Percentiles rank a stretch among this genome's conserved stretches.
phyloP scores from a whole-genome alignment of 768 basidiomycete genomes.

The Dendrothele bispora region DNA sequence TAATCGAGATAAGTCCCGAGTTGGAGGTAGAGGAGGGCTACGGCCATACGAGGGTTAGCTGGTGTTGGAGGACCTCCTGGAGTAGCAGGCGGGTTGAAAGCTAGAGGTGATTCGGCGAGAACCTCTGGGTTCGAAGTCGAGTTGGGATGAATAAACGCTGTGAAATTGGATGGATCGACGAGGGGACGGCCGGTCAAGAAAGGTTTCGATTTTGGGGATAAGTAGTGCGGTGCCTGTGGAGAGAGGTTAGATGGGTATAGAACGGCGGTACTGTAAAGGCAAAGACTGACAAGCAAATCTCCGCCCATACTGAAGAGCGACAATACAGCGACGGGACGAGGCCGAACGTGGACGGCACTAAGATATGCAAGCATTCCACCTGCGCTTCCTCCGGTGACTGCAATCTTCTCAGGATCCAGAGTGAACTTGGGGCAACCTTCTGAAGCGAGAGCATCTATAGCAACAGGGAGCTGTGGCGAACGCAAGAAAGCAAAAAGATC shows the following conservation, averaged over 20 bases:
- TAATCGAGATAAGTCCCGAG: constrained; percentile 3
- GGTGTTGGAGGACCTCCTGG: neutral
- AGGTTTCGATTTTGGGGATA: neutral
- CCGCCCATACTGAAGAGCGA: constrained; percentile 67
- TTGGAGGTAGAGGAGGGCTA: constrained; percentile 3
- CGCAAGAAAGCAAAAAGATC: constrained; percentile 53
- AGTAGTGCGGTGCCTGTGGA: constrained; percentile 2
- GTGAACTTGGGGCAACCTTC: constrained; percentile 20
- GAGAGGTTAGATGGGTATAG: no score
- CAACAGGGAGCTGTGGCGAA: constrained; percentile 15
- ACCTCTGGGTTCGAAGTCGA: neutral
- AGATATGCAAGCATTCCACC: constrained; percentile 68
- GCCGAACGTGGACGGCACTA: constrained; percentile 52
- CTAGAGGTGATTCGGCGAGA: constrained; percentile 3
- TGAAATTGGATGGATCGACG: neutral
- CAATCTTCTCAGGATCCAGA: constrained; percentile 45
- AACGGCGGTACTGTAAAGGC: no score
- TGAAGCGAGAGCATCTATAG: neutral
- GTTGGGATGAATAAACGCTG: constrained; percentile 3
- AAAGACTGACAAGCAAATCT: constrained; percentile 43
- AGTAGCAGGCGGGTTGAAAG: neutral
- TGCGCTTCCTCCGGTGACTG: constrained; percentile 57
- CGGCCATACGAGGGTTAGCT: constrained; percentile 1
- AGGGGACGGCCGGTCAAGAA: constrained; percentile 4
- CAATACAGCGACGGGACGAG: constrained; percentile 53